Percentiles rank a stretch among this genome's conserved stretches.
Conservation (phyloP, 805 yeast species). For the Yarrowia sp. region DNA sequence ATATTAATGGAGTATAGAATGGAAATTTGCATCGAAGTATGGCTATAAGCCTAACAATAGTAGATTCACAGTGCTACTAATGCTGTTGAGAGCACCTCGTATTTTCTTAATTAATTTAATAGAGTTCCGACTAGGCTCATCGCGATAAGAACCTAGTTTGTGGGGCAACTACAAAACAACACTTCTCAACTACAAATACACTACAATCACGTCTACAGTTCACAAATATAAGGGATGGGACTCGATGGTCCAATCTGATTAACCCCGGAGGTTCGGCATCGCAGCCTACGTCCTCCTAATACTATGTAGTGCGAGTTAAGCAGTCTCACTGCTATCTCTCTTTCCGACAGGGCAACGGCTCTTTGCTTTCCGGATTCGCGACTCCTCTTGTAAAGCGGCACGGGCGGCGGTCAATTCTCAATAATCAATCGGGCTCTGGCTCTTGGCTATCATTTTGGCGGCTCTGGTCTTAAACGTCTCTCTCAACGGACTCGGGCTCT, state of each 20-base stretch:
- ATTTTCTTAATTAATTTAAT: too few relatives aligned
- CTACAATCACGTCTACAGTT: background rate
- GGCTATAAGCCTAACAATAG: too few relatives aligned
- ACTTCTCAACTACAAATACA: too few relatives aligned
- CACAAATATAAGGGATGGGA: constrained; percentile 19
- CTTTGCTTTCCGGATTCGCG: constrained; percentile 10
- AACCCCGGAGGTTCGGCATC: constrained; percentile 22
- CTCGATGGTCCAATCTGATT: constrained; percentile 23
- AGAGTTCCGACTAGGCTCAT: too few relatives aligned
- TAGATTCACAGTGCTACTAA: too few relatives aligned
- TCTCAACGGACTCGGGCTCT: constrained; percentile 5
- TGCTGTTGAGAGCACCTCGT: too few relatives aligned
- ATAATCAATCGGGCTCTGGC: constrained; percentile 15
- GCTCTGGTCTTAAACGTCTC: background rate
- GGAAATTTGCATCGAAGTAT: too few relatives aligned
- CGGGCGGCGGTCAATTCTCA: constrained; percentile 8
- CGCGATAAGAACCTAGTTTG: too few relatives aligned
- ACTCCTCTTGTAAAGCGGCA: constrained; percentile 14
- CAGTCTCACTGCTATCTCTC: background rate
- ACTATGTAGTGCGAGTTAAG: constrained; percentile 6
- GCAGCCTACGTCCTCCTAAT: constrained; percentile 12
- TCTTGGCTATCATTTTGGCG: constrained; percentile 20
- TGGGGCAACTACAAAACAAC: too few relatives aligned
- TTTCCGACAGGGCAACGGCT: constrained; percentile 14
- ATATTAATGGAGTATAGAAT: too few relatives aligned